Evolutionary conservation across 352 stramenopile species (phyloP).

Genomic region (Globisporangium cylindrosporum): DNA sequence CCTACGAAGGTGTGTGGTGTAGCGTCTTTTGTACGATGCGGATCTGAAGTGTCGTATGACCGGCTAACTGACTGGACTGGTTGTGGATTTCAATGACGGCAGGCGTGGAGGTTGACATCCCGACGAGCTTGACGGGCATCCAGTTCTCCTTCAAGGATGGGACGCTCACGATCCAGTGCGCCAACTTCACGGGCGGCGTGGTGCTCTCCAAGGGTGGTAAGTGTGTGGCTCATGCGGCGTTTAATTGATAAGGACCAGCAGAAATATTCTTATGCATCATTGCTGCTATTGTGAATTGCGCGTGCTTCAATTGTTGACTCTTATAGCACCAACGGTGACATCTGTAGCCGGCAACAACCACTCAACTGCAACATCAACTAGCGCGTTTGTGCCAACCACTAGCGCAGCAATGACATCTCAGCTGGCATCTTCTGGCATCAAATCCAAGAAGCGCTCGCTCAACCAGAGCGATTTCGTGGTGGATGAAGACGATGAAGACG

Average conservation of each 20-base stretch:
- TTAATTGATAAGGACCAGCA: not conserved
- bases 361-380: conserved; percentile 1
- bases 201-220: conserved; percentile 53
- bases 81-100: conserved; percentile 5
- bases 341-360: not conserved
- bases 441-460: conserved; percentile 53
- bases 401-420: conserved; percentile 34
- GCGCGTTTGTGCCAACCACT: conserved; percentile 16
- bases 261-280: not conserved
- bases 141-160: conserved; percentile 63
- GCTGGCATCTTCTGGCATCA: conserved; percentile 10
- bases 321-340: conserved; percentile 10
- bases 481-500: conserved; percentile 35
- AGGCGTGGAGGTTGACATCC: conserved; percentile 76
- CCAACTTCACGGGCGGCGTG: conserved; percentile 68
- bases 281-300: not conserved
- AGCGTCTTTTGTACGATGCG: not conserved
- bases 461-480: conserved; percentile 25
- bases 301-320: not conserved
- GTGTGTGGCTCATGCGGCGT: not conserved
- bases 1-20: conserved; percentile 55
- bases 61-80: not conserved
- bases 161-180: conserved; percentile 64
- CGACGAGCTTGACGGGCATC: conserved; percentile 50
- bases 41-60: not conserved